Percentiles rank a stretch among this genome's conserved stretches.
These are phyloP conservation scores for Trichoderma atroviride DNA, from an alignment of 2,329 filamentous ascomycete genomes.

Conservation along the genomic window DNA sequence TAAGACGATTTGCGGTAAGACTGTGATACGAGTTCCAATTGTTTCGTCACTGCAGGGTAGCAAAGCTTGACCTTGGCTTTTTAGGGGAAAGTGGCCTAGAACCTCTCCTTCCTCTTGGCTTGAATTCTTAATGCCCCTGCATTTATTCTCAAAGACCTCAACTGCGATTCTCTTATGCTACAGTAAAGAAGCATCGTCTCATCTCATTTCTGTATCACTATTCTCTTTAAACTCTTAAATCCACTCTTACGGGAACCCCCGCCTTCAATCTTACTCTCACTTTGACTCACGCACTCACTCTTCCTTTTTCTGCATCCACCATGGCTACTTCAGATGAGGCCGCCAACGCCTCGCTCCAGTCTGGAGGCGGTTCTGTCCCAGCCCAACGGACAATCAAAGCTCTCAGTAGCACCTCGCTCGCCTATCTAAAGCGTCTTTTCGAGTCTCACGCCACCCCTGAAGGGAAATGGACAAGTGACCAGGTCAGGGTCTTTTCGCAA, in stretches of 20 bases:
- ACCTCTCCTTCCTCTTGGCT: not conserved
- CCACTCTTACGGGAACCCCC: too few relatives aligned
- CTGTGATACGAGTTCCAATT: not conserved
- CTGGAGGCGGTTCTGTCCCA: constrained; percentile 52
- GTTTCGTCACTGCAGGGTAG: constrained; percentile 6
- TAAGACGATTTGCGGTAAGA: not conserved
- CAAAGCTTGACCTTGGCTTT: not conserved
- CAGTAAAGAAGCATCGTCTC: not conserved
- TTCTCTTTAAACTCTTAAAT: not conserved
- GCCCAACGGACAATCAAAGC: constrained; percentile 45
- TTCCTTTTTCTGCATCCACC: not conserved
- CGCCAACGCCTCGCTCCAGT: constrained; percentile 39
- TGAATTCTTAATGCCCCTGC: not conserved
- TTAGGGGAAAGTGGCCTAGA: not conserved
- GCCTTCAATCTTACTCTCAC: not conserved
- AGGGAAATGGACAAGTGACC: constrained; percentile 50
- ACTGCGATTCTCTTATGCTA: not conserved
- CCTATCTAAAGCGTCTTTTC: constrained; percentile 53
- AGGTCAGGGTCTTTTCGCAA: constrained; percentile 50
- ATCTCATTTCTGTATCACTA: not conserved
- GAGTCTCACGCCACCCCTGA: constrained; percentile 45
- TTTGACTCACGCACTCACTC: not conserved
- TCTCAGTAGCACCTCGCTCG: constrained; percentile 45
- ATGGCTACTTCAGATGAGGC: constrained; percentile 11
- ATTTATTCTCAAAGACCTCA: not conserved